Conservation (phyloP, 805 yeast genomes). For the Wickerhamomyces bovis region DNA sequence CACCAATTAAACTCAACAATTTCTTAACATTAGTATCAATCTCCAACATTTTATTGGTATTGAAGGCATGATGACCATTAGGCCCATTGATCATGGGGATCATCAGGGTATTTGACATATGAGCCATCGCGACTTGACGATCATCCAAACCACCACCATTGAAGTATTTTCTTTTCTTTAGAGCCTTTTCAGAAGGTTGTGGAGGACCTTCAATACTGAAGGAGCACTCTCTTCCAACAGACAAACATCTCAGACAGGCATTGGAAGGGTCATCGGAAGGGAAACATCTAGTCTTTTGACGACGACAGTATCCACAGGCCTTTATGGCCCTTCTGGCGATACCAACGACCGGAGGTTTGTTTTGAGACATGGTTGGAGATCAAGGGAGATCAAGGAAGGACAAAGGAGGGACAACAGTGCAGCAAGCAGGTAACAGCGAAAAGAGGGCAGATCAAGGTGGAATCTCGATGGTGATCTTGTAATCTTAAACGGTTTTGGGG, state of each 20-base stretch:
- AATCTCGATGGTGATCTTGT: too few relatives aligned
- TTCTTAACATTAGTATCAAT: constrained; percentile 6
- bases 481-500: too few relatives aligned
- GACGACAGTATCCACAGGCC: constrained; percentile 52
- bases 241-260: constrained; percentile 54
- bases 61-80: not conserved
- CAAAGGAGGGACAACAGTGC: too few relatives aligned
- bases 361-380: too few relatives aligned
- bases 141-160: constrained; percentile 8
- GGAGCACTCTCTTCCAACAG: constrained; percentile 42
- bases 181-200: not conserved
- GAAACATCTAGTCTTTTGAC: constrained; percentile 57
- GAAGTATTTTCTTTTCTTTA: constrained; percentile 10
- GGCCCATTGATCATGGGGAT: not conserved
- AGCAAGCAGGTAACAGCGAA: too few relatives aligned
- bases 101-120: not conserved
- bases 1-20: constrained; percentile 1
- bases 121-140: not conserved
- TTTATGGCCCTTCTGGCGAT: constrained; percentile 33
- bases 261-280: constrained; percentile 35
- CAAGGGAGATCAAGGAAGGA: too few relatives aligned
- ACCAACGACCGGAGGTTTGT: not conserved
- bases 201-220: constrained; percentile 17
- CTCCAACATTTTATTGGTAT: constrained; percentile 7
- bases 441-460: too few relatives aligned